Conservation (phyloP, 305 asterid genomes). For the Fraxinus ornus region DNA sequence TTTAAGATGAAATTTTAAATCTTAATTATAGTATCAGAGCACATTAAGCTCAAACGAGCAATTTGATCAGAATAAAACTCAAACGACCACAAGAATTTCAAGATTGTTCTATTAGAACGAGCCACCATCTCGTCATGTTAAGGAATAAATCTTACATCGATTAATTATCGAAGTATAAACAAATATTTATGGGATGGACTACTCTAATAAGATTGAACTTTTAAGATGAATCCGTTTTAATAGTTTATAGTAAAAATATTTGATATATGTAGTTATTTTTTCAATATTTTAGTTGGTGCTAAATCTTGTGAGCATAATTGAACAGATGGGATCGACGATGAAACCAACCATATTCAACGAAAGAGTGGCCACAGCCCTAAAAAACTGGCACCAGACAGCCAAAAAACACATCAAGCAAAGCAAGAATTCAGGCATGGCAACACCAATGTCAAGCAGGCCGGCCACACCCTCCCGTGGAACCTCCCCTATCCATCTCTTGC, state of each 20-base stretch:
- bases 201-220: no score
- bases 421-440: constrained; percentile 37
- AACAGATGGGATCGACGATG: constrained; percentile 93
- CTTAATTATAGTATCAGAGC: neutral
- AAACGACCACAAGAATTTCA: no score
- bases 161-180: neutral
- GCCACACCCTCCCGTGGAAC: constrained; percentile 57
- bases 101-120: no score
- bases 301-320: neutral
- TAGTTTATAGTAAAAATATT: neutral
- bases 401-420: constrained; percentile 60
- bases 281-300: neutral
- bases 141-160: neutral
- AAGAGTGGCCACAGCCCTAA: constrained; percentile 64
- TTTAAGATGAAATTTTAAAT: no score
- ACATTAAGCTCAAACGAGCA: neutral
- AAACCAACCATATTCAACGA: constrained; percentile 90
- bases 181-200: neutral
- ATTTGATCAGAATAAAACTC: neutral
- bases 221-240: no score
- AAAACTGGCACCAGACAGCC: constrained; percentile 84
- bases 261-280: no score
- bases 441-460: constrained; percentile 59
- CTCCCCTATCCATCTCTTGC: constrained; percentile 78
- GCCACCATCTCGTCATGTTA: no score